Evolutionary conservation across 2,329 filamentous ascomycete species (phyloP).

Genomic region (Emmonsia crescens): DNA sequence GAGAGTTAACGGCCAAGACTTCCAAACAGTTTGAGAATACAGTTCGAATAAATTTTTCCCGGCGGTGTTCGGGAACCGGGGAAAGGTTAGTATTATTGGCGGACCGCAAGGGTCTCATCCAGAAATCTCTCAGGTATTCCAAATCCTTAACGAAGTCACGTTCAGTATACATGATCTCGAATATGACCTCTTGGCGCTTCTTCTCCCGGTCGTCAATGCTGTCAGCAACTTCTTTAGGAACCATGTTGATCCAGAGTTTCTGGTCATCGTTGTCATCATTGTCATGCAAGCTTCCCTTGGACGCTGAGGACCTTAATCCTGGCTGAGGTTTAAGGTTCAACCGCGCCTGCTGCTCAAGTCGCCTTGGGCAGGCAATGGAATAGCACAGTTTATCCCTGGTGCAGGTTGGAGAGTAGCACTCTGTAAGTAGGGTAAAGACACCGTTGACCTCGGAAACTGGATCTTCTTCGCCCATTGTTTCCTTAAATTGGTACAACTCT

Average conservation of each 20-base stretch:
- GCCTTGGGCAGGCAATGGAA: conserved; percentile 88
- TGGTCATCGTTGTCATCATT: conserved; percentile 88
- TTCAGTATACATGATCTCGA: conserved; percentile 97
- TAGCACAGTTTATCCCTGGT: conserved; percentile 93
- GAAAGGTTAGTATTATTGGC: conserved; percentile 54
- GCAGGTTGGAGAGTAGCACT: conserved; percentile 97
- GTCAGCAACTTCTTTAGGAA: conserved; percentile 88
- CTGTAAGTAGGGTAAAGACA: conserved; percentile 89
- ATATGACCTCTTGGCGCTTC: conserved; percentile 96
- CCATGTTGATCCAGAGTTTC: conserved; percentile 98
- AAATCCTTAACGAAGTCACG: conserved; percentile 98
- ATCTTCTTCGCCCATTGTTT: conserved; percentile 73
- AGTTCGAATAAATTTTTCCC: conserved; percentile 82
- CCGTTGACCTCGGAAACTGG: conserved; percentile 68
- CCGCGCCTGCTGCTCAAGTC: conserved; percentile 87
- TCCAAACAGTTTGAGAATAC: conserved; percentile 97
- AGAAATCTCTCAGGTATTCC: conserved; percentile 95
- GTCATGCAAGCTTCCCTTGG: conserved; percentile 65
- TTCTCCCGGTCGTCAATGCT: conserved; percentile 83
- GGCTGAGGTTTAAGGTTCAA: conserved; percentile 89
- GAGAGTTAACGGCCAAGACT: conserved; percentile 82
- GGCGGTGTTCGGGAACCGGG: conserved; percentile 75
- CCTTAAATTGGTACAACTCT: conserved; percentile 94
- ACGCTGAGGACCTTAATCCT: conserved; percentile 64
- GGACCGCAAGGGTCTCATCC: conserved; percentile 83